Evolutionary conservation across 345 rosid genomes (phyloP), one percentile per base, ranked within the genome.

Genomic region (Salix caprea): DNA sequence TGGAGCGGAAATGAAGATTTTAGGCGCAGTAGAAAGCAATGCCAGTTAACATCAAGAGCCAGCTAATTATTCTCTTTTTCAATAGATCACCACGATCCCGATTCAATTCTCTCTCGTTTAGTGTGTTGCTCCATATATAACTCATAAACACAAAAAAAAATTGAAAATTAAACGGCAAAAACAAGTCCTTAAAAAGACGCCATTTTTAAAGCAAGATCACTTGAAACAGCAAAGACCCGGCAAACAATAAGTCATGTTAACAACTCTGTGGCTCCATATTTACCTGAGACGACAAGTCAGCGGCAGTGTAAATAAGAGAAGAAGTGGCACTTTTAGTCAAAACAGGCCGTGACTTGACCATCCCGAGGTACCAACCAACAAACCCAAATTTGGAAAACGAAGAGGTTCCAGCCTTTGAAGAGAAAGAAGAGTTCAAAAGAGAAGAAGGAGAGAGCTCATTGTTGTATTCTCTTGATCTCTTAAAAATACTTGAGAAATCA

Each of bases 261-360:
- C 56, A 8, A 26, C 37, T 9, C 15, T 18, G 2, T 7, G 18
- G 18, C 11, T 50, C 42, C 24, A 28, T 28, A 14, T 4, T 48
- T 44, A 91, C 99, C 99, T 96, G 99, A 70, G 99, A 90, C 19
- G 99, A 90, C 76, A 93, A 78, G 81, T 92, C 99, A 44, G 99
- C 97, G 12, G 98, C 97, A 11, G 83, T 76, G 82, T 93, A 96
- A 77, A 92, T 90, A 74, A 90, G 83, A 40, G 94, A 82, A 10
- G 89, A 82, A 1, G 98, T 91, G 72, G 86, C 62, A 54, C 95
- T 90, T 85, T 96, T 96, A 1, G 98, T 92, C 15, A 93, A 69
- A 83, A 96, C 76, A 40, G 99, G 98, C 32, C 94, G 71, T 0
- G 98, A 84, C 86, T 93, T 89, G 30, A 96, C 86, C 98, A 92